These are phyloP conservation scores for Pisolithus tinctorius DNA, from an alignment of 768 basidiomycete species.

Conservation along the genomic window DNA sequence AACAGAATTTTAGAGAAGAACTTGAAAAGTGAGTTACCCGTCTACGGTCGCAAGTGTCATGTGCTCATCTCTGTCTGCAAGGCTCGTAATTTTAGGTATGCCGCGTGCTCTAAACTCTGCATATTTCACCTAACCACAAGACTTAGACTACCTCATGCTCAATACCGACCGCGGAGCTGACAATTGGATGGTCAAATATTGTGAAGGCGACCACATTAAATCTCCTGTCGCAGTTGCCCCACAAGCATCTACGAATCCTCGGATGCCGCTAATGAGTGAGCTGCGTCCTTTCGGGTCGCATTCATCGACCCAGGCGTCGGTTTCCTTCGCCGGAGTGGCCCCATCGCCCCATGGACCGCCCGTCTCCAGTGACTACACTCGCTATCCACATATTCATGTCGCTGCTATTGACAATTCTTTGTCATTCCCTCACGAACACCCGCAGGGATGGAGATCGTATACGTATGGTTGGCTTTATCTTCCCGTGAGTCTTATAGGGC, in stretches of 20 bases:
- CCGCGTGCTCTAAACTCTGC: background rate
- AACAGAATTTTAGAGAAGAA: constrained; percentile 80
- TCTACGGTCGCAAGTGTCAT: background rate
- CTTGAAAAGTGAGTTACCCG: constrained; percentile 65
- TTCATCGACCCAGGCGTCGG: constrained; percentile 32
- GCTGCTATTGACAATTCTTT: constrained; percentile 93
- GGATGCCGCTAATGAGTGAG: constrained; percentile 73
- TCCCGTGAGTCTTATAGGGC: constrained; percentile 78
- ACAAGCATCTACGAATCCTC: constrained; percentile 53
- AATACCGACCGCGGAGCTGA: constrained; percentile 85
- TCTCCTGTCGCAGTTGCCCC: constrained; percentile 74
- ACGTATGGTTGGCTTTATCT: constrained; percentile 88
- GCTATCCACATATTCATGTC: constrained; percentile 78
- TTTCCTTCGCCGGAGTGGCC: constrained; percentile 34
- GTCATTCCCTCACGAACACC: constrained; percentile 88
- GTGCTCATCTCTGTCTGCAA: constrained; percentile 24
- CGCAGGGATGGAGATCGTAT: constrained; percentile 71
- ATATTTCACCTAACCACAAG: background rate
- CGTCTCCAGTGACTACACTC: constrained; percentile 37
- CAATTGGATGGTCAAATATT: constrained; percentile 92
- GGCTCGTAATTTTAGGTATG: constrained; percentile 76
- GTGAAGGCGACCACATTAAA: constrained; percentile 75
- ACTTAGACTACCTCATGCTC: constrained; percentile 80
- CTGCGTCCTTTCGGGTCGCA: constrained; percentile 43
- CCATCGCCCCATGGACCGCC: constrained; percentile 32